These are phyloP conservation scores for Trichoderma sp. DNA, from an alignment of 2,329 filamentous ascomycete genomes.

Conservation along the genomic window DNA sequence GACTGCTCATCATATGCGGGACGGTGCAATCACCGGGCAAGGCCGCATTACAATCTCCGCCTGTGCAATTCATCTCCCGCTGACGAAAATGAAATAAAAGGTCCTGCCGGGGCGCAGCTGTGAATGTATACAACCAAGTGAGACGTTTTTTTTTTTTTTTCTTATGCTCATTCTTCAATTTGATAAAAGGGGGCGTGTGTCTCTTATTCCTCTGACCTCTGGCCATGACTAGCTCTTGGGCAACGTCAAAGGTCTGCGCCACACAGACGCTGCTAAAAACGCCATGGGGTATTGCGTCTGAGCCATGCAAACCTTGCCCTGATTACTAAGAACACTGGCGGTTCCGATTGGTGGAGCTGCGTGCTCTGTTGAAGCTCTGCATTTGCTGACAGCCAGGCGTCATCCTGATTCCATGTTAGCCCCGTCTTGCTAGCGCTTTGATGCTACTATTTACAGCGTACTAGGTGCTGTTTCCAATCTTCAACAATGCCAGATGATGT, in stretches of 20 bases:
- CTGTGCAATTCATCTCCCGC: background rate
- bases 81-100: background rate
- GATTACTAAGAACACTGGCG: background rate
- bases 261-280: slow-evolving; percentile 1
- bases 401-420: background rate
- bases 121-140: background rate
- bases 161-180: background rate
- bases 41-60: background rate
- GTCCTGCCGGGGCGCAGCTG: background rate
- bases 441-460: background rate
- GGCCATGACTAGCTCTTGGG: background rate
- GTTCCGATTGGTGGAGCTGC: background rate
- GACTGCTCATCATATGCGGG: background rate
- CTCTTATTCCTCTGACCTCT: background rate
- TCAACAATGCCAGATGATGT: slow-evolving; percentile 9
- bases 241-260: slow-evolving; percentile 14
- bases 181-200: slow-evolving; percentile 2
- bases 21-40: background rate
- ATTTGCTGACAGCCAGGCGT: slow-evolving; percentile 18
- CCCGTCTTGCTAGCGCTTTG: background rate
- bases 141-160: background rate
- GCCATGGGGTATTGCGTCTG: slow-evolving; percentile 3
- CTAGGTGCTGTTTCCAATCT: background rate
- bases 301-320: slow-evolving; percentile 22
- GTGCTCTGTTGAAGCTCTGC: background rate